Evolutionary conservation across 306 rosid species (phyloP), one percentile per base, ranked within the genome.

Genomic region (Mimosa pudica): DNA sequence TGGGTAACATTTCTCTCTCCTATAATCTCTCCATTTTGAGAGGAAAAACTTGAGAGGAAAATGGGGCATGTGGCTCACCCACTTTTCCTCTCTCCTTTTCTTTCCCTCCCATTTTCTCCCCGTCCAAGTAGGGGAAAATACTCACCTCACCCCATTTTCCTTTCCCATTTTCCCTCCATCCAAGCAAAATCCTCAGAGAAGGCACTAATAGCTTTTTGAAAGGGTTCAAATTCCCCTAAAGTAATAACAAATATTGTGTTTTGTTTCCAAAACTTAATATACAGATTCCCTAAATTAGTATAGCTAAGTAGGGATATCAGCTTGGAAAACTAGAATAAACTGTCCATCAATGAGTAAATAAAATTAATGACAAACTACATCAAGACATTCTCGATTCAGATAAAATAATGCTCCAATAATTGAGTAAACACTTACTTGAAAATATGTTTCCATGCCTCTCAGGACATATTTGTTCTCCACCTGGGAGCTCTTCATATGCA

Each of bases 401-500:
- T 68, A 38, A 79, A 63, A 70, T 54, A 52, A 81, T 67, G 79
- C 75, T 74, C 38, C 47, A 72, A 70, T 45, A 52, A 69, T 41
- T 41, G 65, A 52, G 73, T 58, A 72, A 70, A 77, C 46, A 86
- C 97, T 11, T 91, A 94, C 98, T 89, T 78, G 98, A 92, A 62
- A 92, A 76, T 84, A 94, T 46, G 74, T 38, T 87, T 57, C 75
- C 87, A 77, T 70, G 87, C 84, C 90, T 84, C 87, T 94, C 98
- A 24, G 98, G 98, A 86, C 93, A 89, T 79, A 89, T 88, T 55
- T 81, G 84, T 71, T 94, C 98, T 83, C 88, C 97, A 66, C 89
- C 95, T 44, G 95, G 95, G 73, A 94, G 97, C 84, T 89, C 97
- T 82, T 86, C 95, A 80, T 91, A 94, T 47, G 89, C 90, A 80